Evolutionary conservation across 768 basidiomycete species (phyloP), one percentile per base, ranked within the genome.

Genomic region (Scleroderma citrinum): DNA sequence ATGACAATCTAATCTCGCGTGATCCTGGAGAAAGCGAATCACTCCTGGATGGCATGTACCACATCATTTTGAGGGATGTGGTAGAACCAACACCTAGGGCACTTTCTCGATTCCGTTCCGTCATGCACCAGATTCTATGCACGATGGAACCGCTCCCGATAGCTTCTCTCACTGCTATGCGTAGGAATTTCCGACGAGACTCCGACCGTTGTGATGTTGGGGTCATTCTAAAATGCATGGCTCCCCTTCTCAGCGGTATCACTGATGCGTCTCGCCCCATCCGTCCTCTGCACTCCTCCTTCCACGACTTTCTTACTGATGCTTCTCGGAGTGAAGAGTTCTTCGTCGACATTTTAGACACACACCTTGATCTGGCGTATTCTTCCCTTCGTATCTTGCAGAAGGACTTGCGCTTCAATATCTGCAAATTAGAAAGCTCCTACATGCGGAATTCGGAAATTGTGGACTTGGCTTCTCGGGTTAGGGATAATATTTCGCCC

Each of bases 371-470:
- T 11, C 55, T 70, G 2, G 55, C 60, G 3, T 34, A 46, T 7
- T 30, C 46, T n/a, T 23, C 34, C 14, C 23, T 69, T 31, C 42
- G 49, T 20, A 42, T 64, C 20, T 64, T 70, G 66, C 49, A 58
- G 13, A 34, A 36, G 14, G 54, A 47, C 5, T 61, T 70, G 17
- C 49, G 51, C 24, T 70, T 69, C 56, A 67, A 69, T 46, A 68
- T 69, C 13, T 70, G 68, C 40, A 21, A 48, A 19, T 24, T 69
- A 10, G 51, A 65, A 17, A 59, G 61, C 7, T 69, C 69, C 5
- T 56, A 65, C 44, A 7, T 49, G 1, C 40, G n/a, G 13, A 66
- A 68, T 39, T 17, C 44, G 10, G 54, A 64, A 16, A 36, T 68
- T 7, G 46, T 44, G 1, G 55, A 60, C 24, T 14, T 30, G 23